Evolutionary conservation across 495 filamentous ascomycete species (phyloP), one percentile per base, ranked within the genome.

Genomic region (Xylona heveae): DNA sequence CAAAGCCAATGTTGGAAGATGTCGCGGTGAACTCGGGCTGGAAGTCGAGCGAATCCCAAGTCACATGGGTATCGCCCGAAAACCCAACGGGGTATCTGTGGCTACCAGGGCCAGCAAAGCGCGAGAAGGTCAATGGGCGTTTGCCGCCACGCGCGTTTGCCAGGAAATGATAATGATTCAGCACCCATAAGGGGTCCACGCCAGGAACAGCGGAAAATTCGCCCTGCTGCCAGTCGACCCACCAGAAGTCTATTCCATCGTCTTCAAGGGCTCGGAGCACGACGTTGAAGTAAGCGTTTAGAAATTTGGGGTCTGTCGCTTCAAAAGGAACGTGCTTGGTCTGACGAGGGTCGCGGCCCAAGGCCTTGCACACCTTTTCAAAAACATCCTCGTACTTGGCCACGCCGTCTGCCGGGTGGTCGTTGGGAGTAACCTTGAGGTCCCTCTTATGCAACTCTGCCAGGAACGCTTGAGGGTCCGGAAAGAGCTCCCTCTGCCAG

Each of bases 181-280:
- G 53, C n/a, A 70, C 42, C 65, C 66, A 71, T 1, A 72, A 45
- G 0, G 67, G 67, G 42, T 72, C 66, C 21, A 71, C 52, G 7
- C 67, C 66, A 0, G 57, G 58, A 17, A 66, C 55, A 7, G 45
- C 47, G 1, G 64, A 64, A 31, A 50, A 34, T n/a, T 38, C 42
- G 2, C 67, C 67, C 45, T 72, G 67, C 45, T 72, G 67, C 67
- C 67, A 72, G 47, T 72, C 66, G 19, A 68, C 49, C 67, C 67
- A 72, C 64, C 62, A 70, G 21, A 72, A 61, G 39, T 71, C 64
- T 13, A 59, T 40, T 2, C 59, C 66, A 12, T 61, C 38, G 10
- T 51, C 45, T 37, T 71, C 66, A 18, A 68, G 46, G 3, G 39
- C 34, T 3, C 54, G 46, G 33, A 67, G 64, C 7, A 72, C 47